phyloP scores from a whole-genome alignment of 106 monocot genomes.

The Allium sativum region DNA sequence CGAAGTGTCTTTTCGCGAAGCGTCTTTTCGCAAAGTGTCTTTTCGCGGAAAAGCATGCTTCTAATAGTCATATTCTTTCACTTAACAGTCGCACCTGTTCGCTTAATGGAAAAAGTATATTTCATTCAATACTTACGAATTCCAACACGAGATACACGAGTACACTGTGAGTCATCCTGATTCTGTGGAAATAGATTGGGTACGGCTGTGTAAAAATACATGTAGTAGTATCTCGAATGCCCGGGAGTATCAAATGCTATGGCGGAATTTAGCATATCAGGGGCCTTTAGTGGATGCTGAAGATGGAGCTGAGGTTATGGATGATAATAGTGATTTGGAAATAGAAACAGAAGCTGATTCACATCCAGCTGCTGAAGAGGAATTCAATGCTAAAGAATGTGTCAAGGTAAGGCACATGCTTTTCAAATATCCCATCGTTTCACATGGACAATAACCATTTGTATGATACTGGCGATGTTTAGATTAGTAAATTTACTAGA shows the following conservation, averaged over 20 bases:
- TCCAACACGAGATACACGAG: slow-evolving; percentile 53
- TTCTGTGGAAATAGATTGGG: slow-evolving; percentile 62
- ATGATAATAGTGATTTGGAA: slow-evolving; percentile 48
- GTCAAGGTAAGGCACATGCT: slow-evolving; percentile 20
- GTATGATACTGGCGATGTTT: too few species aligned
- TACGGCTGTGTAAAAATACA: slow-evolving; percentile 37
- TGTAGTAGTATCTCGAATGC: slow-evolving; percentile 61
- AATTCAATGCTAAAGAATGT: slow-evolving; percentile 19
- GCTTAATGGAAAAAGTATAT: too few species aligned
- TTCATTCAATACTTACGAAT: too few species aligned
- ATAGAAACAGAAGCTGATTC: slow-evolving; percentile 33
- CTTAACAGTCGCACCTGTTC: too few species aligned
- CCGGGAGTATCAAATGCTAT: slow-evolving; percentile 92
- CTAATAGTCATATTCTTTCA: too few species aligned
- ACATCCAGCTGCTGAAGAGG: slow-evolving; percentile 15
- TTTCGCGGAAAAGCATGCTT: too few species aligned
- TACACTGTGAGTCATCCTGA: slow-evolving; percentile 12
- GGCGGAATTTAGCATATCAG: slow-evolving; percentile 79
- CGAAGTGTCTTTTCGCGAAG: too few species aligned
- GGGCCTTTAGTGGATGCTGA: slow-evolving; percentile 36
- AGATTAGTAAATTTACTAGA: too few species aligned
- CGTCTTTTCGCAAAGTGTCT: too few species aligned
- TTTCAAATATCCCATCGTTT: too few species aligned
- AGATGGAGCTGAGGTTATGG: slow-evolving; percentile 45
- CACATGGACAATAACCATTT: too few species aligned